Conservation (phyloP, 495 filamentous ascomycete genomes). For the Usnea hakonensis region DNA sequence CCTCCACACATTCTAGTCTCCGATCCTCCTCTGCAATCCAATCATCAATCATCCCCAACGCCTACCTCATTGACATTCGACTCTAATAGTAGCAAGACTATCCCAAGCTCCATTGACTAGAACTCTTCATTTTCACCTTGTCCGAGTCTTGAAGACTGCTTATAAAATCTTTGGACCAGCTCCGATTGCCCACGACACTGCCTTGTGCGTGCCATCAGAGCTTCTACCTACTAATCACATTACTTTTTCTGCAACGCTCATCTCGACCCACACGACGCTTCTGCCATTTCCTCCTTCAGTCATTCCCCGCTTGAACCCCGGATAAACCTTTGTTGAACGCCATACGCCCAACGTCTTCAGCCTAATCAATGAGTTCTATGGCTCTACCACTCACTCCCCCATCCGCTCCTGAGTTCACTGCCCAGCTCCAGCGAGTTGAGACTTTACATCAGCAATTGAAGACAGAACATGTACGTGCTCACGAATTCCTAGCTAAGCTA, state of each 20-base stretch:
- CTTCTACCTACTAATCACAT: neutral
- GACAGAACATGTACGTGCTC: conserved; percentile 20
- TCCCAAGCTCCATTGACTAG: neutral
- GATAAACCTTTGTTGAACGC: neutral
- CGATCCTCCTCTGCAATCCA: neutral
- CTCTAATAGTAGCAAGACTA: neutral
- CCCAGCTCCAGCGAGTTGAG: conserved; percentile 25
- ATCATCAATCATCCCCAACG: neutral
- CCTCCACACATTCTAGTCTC: neutral
- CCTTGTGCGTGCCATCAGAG: neutral
- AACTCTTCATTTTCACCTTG: too few species aligned
- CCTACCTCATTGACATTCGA: neutral
- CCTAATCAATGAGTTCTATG: conserved; percentile 6
- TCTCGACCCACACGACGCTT: neutral
- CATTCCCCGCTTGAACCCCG: neutral
- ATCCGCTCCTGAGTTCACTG: conserved; percentile 18
- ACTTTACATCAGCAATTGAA: conserved; percentile 26
- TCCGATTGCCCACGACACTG: neutral
- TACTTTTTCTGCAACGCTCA: neutral
- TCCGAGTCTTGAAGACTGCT: neutral
- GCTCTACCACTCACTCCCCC: conserved; percentile 11
- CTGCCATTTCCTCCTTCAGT: neutral
- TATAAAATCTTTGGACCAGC: neutral
- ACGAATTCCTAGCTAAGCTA: conserved; percentile 24
- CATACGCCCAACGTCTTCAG: neutral